Base-by-base conservation (phyloP, 352 stramenopile genomes). In the Blastocystis sp. region DNA sequence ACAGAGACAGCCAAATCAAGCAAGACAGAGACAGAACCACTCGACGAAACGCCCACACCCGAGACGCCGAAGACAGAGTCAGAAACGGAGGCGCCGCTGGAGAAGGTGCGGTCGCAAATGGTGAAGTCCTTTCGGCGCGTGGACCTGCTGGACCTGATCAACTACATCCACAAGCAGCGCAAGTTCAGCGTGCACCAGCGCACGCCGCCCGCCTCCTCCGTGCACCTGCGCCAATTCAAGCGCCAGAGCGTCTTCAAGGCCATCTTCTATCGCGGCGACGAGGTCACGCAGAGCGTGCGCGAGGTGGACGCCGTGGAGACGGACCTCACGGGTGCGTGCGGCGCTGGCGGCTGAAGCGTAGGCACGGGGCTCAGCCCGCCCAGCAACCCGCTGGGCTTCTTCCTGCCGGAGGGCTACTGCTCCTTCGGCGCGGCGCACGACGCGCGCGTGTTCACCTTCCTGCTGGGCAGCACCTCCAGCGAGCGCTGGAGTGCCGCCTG, bases 401-500 rank as follows among this genome's bases (percentile, higher is more conserved):
- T 84, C 53, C 74, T 84, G 2, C 74, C 74, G 17, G 74, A 84
- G 48, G 74, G 74, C 21, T 84, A 84, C 66, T 56, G 48, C 23
- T 84, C 74, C 34, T 84, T 84, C 60, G 40, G n/a, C 14, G 7
- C 23, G 17, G 52, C 74, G 21, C 40, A 28, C 14, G 5, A 34
- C 40, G 28, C 53, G 2, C 74, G 74, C 21, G 45, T 62, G 28
- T 84, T 84, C 38, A 61, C 74, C 2, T 84, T 84, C 43, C 34
- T 84, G 38, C 60, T 84, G 2, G 74, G 74, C 19, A 48, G 74
- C 23, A 62, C 53, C 1, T 64, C 74, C 2, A 56, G 28, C n/a
- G 74, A 84, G 38, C 74, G 74, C 65, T 84, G 74, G 74, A 84
- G 74, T 34, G 74, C 74, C n/a, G 52, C 61, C 1, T 66, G 45